Conservation (phyloP, 2,329 filamentous ascomycete genomes). For the Pezicula carpinea region DNA sequence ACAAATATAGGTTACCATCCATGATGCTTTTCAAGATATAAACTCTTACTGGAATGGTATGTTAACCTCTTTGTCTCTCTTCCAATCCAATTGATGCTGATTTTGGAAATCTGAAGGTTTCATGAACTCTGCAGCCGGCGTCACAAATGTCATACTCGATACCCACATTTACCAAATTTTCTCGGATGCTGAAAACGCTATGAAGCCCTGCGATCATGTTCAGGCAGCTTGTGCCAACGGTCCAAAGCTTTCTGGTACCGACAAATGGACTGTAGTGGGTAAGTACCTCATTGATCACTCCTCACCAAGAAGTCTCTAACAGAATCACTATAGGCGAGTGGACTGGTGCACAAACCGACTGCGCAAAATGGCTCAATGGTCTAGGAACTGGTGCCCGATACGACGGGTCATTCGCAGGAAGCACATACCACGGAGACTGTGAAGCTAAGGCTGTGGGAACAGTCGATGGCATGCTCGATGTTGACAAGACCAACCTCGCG, state of each 20-base stretch:
- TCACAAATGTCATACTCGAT: conserved; percentile 36
- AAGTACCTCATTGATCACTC: too few species aligned
- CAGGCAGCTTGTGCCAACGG: conserved; percentile 34
- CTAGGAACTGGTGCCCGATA: conserved; percentile 55
- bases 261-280: conserved; percentile 28
- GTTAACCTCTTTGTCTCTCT: too few species aligned
- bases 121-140: conserved; percentile 44
- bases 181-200: conserved; percentile 28
- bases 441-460: conserved; percentile 43
- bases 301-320: too few species aligned
- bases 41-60: conserved; percentile 50
- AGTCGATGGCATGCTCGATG: conserved; percentile 30
- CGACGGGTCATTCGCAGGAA: conserved; percentile 32
- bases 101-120: conserved; percentile 31
- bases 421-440: conserved; percentile 29
- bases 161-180: conserved; percentile 41
- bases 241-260: conserved; percentile 27
- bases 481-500: conserved; percentile 30
- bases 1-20: conserved; percentile 42
- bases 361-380: conserved; percentile 46
- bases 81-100: too few species aligned
- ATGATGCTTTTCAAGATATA: conserved; percentile 51
- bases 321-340: conserved; percentile 34
- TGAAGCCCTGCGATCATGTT: conserved; percentile 36
- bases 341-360: conserved; percentile 37